Percentiles rank a stretch among this genome's conserved stretches.
These are phyloP conservation scores for Boechera stricta DNA, from an alignment of 345 rosid species.

Conservation along the genomic window DNA sequence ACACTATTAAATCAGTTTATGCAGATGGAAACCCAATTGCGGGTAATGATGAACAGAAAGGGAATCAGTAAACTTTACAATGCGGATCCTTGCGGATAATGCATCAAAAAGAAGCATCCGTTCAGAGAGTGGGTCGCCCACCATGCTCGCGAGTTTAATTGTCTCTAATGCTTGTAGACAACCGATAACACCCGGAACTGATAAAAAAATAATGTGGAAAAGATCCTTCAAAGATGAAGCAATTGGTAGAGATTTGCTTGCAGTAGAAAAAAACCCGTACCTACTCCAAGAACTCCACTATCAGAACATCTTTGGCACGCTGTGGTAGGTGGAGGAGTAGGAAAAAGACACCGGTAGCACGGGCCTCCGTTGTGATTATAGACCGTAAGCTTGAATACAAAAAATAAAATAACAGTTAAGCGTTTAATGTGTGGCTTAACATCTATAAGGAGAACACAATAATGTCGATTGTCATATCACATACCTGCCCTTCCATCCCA, in stretches of 20 bases:
- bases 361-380: conserved; percentile 82
- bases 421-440: background rate
- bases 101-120: conserved; percentile 97
- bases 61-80: conserved; percentile 52
- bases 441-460: conserved; percentile 16
- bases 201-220: background rate
- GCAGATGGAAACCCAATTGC: background rate
- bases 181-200: conserved; percentile 96
- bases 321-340: conserved; percentile 79
- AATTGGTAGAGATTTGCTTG: background rate
- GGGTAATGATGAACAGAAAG: conserved; percentile 5
- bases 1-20: conserved; percentile 10
- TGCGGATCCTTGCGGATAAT: conserved; percentile 75
- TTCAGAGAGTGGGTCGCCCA: conserved; percentile 89
- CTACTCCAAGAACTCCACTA: conserved; percentile 90
- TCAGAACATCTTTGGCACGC: conserved; percentile 93
- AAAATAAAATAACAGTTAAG: background rate
- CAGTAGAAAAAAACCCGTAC: conserved; percentile 40
- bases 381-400: conserved; percentile 54
- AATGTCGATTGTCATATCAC: background rate
- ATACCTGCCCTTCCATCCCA: conserved; percentile 97
- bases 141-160: conserved; percentile 76
- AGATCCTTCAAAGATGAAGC: conserved; percentile 2
- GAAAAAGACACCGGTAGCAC: conserved; percentile 86
- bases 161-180: conserved; percentile 98